Evolutionary conservation across 2,329 filamentous ascomycete species (phyloP).

Genomic region (Sarocladium kiliense): DNA sequence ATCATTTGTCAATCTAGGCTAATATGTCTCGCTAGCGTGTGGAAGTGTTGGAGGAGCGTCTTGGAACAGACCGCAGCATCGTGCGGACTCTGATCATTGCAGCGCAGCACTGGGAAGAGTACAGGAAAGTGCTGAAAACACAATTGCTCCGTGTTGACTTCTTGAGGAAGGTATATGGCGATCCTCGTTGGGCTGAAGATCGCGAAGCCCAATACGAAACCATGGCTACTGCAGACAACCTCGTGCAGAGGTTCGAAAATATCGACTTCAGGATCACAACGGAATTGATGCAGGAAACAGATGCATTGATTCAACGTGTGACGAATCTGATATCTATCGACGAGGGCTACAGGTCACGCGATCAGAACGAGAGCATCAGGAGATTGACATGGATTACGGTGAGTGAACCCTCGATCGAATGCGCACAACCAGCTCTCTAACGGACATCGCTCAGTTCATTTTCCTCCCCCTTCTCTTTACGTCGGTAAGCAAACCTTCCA

Average conservation of each 20-base stretch:
- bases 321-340: neutral
- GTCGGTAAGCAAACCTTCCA: neutral
- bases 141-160: neutral
- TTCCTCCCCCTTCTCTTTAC: neutral
- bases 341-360: neutral
- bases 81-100: neutral
- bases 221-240: neutral
- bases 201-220: neutral
- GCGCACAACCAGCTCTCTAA: neutral
- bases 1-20: no score
- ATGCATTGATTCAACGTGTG: neutral
- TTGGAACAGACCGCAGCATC: neutral
- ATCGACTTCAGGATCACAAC: neutral
- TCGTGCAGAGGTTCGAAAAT: neutral
- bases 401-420: constrained; percentile 1
- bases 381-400: neutral
- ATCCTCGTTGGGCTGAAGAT: neutral
- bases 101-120: neutral
- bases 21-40: neutral
- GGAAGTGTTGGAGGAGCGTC: neutral
- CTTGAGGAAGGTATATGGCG: neutral
- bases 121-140: neutral
- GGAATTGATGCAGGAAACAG: neutral
- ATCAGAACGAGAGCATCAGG: neutral
- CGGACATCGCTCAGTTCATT: neutral